Evolutionary conservation across 1,284 basidiomycete species (phyloP).

Genomic region (Singerocomus inundabilis): DNA sequence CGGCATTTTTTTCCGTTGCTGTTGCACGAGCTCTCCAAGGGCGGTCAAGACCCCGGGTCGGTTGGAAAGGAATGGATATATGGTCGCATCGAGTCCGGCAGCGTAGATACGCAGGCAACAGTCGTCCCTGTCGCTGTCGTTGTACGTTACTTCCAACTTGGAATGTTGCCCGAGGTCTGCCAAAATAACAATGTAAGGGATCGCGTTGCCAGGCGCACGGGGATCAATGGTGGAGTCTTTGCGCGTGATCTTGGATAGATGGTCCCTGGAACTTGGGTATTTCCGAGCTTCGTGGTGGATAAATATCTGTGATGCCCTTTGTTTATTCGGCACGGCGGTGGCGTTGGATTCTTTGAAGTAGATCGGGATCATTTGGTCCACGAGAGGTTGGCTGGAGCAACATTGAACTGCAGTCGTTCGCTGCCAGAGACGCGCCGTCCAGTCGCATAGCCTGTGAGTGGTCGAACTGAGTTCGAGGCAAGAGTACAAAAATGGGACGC

Average conservation of each 20-base stretch:
- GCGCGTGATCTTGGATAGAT: background rate
- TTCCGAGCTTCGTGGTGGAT: background rate
- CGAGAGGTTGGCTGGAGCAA: background rate
- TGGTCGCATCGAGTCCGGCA: background rate
- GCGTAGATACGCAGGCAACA: background rate
- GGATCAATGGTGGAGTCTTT: background rate
- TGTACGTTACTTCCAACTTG: background rate
- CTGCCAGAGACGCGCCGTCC: too few relatives aligned
- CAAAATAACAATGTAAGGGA: background rate
- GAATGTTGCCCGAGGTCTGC: background rate
- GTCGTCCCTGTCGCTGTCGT: background rate
- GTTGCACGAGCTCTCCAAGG: background rate
- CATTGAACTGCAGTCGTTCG: constrained; percentile 13
- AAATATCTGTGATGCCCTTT: constrained; percentile 5
- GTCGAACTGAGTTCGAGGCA: too few relatives aligned
- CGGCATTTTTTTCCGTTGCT: background rate
- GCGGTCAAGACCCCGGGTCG: background rate
- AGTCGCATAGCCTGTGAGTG: background rate
- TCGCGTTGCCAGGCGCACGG: background rate
- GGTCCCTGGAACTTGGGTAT: background rate
- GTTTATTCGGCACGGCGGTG: background rate
- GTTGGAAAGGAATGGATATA: background rate
- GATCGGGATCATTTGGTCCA: constrained; percentile 16
- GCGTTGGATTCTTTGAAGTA: constrained; percentile 9
- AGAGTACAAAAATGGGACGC: too few relatives aligned